Conservation (phyloP, 106 monocot species). For the Dendrobium chrysotoxum region DNA sequence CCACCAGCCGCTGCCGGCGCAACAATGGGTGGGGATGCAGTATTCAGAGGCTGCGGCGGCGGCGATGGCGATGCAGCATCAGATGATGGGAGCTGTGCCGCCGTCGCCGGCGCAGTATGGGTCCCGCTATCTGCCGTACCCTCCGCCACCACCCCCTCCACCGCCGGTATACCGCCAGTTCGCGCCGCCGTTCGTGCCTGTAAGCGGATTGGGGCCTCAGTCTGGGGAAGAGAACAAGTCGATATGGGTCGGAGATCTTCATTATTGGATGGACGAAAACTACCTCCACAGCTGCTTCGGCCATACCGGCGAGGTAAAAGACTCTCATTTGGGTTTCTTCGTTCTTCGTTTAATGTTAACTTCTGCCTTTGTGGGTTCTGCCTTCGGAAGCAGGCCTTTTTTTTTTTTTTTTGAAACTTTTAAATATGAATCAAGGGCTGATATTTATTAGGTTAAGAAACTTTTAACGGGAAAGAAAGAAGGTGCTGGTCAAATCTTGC, state of each 20-base stretch:
- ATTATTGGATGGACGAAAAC: constrained; percentile 76
- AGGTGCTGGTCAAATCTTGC: too few relatives aligned
- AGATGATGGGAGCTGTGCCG: constrained; percentile 42
- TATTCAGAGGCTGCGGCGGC: constrained; percentile 33
- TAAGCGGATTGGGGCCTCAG: neutral
- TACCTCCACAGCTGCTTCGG: constrained; percentile 58
- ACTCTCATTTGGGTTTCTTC: neutral
- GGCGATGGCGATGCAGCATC: constrained; percentile 43
- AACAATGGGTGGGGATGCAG: constrained; percentile 35
- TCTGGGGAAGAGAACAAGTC: constrained; percentile 56
- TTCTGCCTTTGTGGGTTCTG: neutral
- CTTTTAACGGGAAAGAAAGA: too few relatives aligned
- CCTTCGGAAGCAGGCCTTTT: too few relatives aligned
- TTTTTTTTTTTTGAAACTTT: too few relatives aligned
- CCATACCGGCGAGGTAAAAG: constrained; percentile 54
- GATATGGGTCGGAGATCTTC: constrained; percentile 68
- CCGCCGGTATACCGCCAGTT: constrained; percentile 5
- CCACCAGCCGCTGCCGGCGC: constrained; percentile 5
- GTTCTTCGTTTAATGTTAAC: neutral
- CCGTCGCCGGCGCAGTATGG: constrained; percentile 27
- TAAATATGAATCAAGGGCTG: too few relatives aligned
- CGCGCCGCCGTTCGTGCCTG: neutral
- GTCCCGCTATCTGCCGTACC: constrained; percentile 9
- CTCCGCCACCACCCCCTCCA: neutral
- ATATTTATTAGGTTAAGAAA: too few relatives aligned